Evolutionary conservation across 306 rosid species (phyloP).

Genomic region (Malus fusca): DNA sequence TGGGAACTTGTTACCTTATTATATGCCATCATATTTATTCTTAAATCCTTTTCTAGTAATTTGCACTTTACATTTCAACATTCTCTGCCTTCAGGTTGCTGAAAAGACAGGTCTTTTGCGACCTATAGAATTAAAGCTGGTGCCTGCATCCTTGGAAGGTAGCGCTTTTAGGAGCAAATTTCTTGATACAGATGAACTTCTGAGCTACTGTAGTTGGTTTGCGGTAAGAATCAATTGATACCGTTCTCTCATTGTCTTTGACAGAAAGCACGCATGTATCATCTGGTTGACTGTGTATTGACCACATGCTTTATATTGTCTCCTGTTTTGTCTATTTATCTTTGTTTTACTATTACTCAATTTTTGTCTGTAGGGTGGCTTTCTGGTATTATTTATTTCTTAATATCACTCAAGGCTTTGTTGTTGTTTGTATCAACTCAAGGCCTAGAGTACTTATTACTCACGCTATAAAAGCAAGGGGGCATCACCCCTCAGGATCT

Average conservation of each 20-base stretch:
- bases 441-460: too few relatives aligned
- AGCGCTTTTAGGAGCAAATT: slow-evolving; percentile 83
- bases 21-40: neutral
- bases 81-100: slow-evolving; percentile 61
- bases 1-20: neutral
- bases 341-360: too few relatives aligned
- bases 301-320: too few relatives aligned
- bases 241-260: neutral
- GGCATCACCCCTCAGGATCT: too few relatives aligned
- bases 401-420: too few relatives aligned
- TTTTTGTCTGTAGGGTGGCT: too few relatives aligned
- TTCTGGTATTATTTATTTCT: too few relatives aligned
- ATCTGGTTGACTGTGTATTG: too few relatives aligned
- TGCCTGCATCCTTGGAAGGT: slow-evolving; percentile 89
- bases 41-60: neutral
- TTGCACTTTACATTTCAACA: slow-evolving; percentile 6
- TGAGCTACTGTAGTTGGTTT: slow-evolving; percentile 78
- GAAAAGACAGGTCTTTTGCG: slow-evolving; percentile 84
- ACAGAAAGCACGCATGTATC: neutral
- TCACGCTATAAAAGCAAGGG: too few relatives aligned
- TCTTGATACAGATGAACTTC: slow-evolving; percentile 79
- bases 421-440: too few relatives aligned
- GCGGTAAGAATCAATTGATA: slow-evolving; percentile 52
- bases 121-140: slow-evolving; percentile 84
- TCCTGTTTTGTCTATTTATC: too few relatives aligned